Evolutionary conservation across 257 asterid genomes (phyloP).

Genomic region (Sherardia arvensis): DNA sequence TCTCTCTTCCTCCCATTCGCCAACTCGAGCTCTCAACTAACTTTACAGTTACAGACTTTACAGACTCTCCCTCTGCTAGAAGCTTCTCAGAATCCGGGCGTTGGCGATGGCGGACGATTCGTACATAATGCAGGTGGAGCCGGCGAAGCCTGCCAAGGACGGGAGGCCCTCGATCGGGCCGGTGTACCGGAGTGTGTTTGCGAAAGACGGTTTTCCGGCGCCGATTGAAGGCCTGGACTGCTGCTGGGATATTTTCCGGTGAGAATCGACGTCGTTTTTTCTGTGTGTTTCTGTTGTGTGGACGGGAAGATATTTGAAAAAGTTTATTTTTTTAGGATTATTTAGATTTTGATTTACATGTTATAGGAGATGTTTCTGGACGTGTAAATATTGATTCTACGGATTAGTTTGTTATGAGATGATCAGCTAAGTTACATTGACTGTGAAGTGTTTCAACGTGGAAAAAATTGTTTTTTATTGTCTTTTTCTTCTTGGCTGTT

Average conservation of each 20-base stretch:
- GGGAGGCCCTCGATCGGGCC: constrained; percentile 86
- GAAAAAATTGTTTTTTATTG: too few relatives aligned
- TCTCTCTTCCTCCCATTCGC: neutral
- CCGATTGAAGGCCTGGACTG: constrained; percentile 62
- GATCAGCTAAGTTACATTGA: too few relatives aligned
- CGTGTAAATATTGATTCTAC: too few relatives aligned
- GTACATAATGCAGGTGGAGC: constrained; percentile 61
- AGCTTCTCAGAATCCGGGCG: constrained; percentile 3
- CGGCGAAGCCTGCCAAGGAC: constrained; percentile 54
- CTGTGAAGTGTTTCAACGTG: too few relatives aligned
- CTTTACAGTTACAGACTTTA: neutral
- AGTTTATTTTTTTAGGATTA: neutral
- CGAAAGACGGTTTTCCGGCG: constrained; percentile 73
- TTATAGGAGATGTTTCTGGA: neutral
- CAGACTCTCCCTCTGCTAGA: neutral
- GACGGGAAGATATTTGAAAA: neutral
- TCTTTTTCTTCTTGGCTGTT: neutral
- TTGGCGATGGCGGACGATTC: constrained; percentile 39
- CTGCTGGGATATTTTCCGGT: constrained; percentile 99
- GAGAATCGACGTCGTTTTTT: constrained; percentile 11
- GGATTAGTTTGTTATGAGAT: too few relatives aligned
- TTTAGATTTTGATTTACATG: neutral
- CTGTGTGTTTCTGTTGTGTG: neutral
- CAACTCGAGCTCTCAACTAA: neutral
- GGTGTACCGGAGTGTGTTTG: constrained; percentile 62